Conservation (phyloP, 2,329 filamentous ascomycete genomes). For the Trichoderma hamatum region DNA sequence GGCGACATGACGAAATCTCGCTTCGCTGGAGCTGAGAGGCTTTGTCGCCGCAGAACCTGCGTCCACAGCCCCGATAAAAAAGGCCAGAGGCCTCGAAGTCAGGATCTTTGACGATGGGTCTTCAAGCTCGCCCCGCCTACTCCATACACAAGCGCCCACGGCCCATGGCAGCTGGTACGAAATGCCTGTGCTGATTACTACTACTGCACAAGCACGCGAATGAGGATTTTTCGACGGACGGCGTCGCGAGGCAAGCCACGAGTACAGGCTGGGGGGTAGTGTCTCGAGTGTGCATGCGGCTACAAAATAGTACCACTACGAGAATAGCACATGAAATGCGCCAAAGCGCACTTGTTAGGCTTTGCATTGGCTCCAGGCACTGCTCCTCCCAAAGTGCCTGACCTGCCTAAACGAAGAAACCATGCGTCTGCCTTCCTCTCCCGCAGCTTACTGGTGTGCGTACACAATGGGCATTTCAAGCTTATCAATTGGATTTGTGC, state of each 20-base stretch:
- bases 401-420: background rate
- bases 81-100: conserved; percentile 8
- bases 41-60: conserved; percentile 12
- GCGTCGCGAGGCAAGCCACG: background rate
- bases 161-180: background rate
- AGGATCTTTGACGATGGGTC: conserved; percentile 21
- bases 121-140: conserved; percentile 6
- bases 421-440: background rate
- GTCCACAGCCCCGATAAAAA: conserved; percentile 16
- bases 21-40: background rate
- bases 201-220: background rate
- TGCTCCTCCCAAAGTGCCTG: background rate
- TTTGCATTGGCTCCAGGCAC: conserved; percentile 6
- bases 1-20: background rate
- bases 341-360: conserved; percentile 10
- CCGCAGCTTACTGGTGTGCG: background rate
- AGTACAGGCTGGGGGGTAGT: background rate
- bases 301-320: background rate
- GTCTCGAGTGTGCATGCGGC: conserved; percentile 4
- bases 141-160: background rate
- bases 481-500: background rate
- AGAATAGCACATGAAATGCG: background rate
- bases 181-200: background rate
- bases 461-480: background rate
- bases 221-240: background rate